These are phyloP conservation scores for Lentinula aciculospora DNA, from an alignment of 768 basidiomycete species.

Conservation along the genomic window DNA sequence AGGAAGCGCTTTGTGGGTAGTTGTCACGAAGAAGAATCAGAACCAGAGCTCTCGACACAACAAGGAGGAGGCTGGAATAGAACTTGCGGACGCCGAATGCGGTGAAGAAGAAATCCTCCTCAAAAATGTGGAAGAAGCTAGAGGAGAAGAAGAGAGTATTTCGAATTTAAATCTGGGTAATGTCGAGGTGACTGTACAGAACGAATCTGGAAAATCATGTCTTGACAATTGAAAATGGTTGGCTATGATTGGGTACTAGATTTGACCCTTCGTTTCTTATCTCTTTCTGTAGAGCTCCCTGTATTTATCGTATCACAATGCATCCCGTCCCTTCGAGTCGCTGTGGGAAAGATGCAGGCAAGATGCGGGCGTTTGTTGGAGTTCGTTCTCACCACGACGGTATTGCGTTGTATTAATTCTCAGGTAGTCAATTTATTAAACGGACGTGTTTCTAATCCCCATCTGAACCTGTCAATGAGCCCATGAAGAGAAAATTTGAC, in stretches of 20 bases:
- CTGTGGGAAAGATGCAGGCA: no score
- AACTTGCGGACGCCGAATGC: background rate
- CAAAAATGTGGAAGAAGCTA: constrained; percentile 1
- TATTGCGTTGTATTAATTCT: background rate
- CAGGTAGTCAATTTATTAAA: background rate
- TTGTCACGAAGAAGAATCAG: background rate
- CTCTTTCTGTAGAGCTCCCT: background rate
- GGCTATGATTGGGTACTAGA: background rate
- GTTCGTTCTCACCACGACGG: background rate
- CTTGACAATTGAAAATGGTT: background rate
- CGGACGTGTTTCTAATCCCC: background rate
- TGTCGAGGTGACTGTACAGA: background rate
- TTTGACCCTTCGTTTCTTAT: background rate
- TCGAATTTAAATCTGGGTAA: background rate
- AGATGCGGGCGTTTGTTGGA: background rate
- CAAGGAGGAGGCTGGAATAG: background rate
- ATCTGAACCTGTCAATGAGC: background rate
- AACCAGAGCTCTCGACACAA: background rate
- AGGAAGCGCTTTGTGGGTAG: constrained; percentile 41
- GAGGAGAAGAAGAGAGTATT: background rate
- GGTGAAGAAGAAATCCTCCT: background rate
- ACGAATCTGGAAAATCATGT: background rate
- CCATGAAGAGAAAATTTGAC: constrained; percentile 1
- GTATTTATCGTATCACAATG: background rate
- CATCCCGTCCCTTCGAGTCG: no score